These are phyloP conservation scores for Neodidymelliopsis sp. DNA, from an alignment of 2,329 filamentous ascomycete species.

Conservation along the genomic window DNA sequence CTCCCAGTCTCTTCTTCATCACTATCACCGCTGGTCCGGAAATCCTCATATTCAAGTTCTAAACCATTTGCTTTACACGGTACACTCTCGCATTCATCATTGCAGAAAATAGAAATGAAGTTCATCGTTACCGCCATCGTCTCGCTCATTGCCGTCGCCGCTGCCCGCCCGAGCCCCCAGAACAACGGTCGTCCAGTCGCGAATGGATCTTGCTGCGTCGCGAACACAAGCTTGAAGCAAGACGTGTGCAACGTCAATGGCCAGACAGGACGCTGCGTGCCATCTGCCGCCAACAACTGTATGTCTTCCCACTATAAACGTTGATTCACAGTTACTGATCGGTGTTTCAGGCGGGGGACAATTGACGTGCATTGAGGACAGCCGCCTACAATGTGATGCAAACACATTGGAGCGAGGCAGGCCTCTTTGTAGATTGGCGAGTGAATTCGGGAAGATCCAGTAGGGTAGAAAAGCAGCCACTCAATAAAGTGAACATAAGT, in stretches of 20 bases:
- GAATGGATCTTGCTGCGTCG: slow-evolving; percentile 33
- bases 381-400: slow-evolving; percentile 31
- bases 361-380: slow-evolving; percentile 41
- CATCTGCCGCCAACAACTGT: slow-evolving; percentile 34
- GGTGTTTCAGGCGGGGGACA: slow-evolving; percentile 34
- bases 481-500: too few relatives aligned
- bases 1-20: too few relatives aligned
- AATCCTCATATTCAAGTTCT: too few relatives aligned
- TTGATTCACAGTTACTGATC: slow-evolving; percentile 4
- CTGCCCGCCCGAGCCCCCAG: slow-evolving; percentile 28
- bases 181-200: slow-evolving; percentile 37
- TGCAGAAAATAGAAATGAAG: too few relatives aligned
- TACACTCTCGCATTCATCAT: not conserved
- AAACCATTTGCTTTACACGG: not conserved
- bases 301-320: slow-evolving; percentile 4
- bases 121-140: slow-evolving; percentile 30
- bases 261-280: slow-evolving; percentile 36
- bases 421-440: slow-evolving; percentile 23
- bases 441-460: slow-evolving; percentile 4
- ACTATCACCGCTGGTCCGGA: too few relatives aligned
- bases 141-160: slow-evolving; percentile 29
- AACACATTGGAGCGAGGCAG: slow-evolving; percentile 35
- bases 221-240: slow-evolving; percentile 40
- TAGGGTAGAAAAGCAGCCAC: too few relatives aligned
- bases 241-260: slow-evolving; percentile 42